These are phyloP conservation scores for Achaetomium macrosporum DNA, from an alignment of 2,329 filamentous ascomycete species.

Conservation along the genomic window DNA sequence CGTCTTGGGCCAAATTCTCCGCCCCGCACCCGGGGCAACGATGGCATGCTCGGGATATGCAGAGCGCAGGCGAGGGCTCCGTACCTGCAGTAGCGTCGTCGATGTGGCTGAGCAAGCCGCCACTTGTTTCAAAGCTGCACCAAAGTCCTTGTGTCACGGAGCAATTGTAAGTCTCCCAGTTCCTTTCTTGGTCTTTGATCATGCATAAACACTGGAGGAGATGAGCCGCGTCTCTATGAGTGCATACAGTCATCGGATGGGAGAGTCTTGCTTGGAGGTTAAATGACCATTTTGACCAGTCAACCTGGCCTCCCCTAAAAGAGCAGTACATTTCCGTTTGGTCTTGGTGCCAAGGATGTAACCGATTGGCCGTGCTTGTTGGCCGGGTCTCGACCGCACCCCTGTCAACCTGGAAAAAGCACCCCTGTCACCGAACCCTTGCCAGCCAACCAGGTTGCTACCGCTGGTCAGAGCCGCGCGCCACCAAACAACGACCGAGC, in stretches of 20 bases:
- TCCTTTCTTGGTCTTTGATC: too few relatives aligned
- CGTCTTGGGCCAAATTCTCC: conserved; percentile 1
- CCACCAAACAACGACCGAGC: conserved; percentile 9
- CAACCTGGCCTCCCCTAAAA: not conserved
- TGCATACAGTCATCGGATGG: not conserved
- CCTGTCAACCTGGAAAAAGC: not conserved
- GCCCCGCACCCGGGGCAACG: not conserved
- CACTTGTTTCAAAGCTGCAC: conserved; percentile 19
- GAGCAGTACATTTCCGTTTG: conserved; percentile 1
- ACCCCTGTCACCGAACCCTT: not conserved
- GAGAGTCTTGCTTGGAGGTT: not conserved
- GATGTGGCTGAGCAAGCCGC: conserved; percentile 22
- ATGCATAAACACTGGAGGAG: too few relatives aligned
- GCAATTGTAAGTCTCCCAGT: not conserved
- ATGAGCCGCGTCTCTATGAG: too few relatives aligned
- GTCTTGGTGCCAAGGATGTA: conserved; percentile 11
- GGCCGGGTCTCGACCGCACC: too few relatives aligned
- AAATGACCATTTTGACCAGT: not conserved
- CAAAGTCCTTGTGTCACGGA: not conserved
- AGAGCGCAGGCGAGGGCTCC: conserved; percentile 2
- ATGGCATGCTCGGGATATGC: not conserved
- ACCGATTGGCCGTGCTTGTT: conserved; percentile 20
- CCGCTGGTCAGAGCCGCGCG: conserved; percentile 22
- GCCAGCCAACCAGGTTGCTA: conserved; percentile 15
- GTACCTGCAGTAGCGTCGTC: conserved; percentile 25